Conservation (phyloP, 768 basidiomycete genomes). For the Russula brevipes region DNA sequence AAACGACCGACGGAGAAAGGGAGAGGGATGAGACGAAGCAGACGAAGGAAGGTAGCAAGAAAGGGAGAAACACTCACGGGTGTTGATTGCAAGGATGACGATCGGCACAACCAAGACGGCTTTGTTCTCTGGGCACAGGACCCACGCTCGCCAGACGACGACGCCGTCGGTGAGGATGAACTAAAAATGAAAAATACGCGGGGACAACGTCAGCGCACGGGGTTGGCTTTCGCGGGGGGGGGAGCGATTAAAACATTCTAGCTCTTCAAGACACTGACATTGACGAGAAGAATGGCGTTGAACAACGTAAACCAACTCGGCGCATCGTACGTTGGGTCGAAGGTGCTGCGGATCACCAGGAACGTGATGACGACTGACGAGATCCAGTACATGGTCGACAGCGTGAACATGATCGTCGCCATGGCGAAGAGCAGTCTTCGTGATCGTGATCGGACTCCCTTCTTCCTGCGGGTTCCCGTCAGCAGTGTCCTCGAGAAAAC, state of each 20-base stretch:
- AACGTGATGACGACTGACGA: not conserved
- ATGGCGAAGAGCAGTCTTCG: not conserved
- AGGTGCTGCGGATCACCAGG: not conserved
- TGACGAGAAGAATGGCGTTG: constrained; percentile 1
- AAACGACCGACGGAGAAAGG: no score
- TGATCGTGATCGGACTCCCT: not conserved
- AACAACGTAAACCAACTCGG: constrained; percentile 1
- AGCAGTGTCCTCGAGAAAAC: not conserved
- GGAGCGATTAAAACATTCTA: no score
- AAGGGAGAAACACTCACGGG: not conserved
- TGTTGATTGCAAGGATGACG: not conserved
- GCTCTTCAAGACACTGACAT: constrained; percentile 1
- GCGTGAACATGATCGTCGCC: not conserved
- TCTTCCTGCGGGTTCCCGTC: not conserved
- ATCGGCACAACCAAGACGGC: not conserved
- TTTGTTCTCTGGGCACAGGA: not conserved
- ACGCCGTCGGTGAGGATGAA: constrained; percentile 13
- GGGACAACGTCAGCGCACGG: not conserved
- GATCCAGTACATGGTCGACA: constrained; percentile 11
- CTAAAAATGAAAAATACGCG: not conserved
- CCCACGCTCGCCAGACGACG: constrained; percentile 19
- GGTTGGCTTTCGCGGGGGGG: no score
- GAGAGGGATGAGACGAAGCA: not conserved
- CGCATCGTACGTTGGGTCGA: not conserved
- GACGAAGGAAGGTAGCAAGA: no score